A percentile compares a stretch with the other conserved stretches of the same genome.
Evolutionary conservation across 768 basidiomycete species (phyloP).

Genomic region (Termitomyces sp.): DNA sequence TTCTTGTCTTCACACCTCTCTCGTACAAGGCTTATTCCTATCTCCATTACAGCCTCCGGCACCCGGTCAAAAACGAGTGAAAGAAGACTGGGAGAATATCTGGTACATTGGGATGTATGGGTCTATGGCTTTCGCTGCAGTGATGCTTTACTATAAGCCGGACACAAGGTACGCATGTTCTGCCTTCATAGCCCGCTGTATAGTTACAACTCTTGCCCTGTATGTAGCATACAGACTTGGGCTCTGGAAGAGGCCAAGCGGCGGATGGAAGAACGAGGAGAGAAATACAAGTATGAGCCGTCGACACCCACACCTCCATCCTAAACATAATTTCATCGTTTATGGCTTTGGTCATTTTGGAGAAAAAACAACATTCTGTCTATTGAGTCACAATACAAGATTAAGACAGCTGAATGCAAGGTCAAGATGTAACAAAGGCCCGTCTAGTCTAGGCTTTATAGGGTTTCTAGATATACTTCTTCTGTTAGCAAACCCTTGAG

Average conservation of each 20-base stretch:
- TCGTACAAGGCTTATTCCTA: neutral
- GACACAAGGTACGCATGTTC: slow-evolving; percentile 70
- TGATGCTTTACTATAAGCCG: slow-evolving; percentile 87
- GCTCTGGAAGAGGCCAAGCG: slow-evolving; percentile 85
- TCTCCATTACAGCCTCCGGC: slow-evolving; percentile 52
- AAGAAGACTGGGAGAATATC: slow-evolving; percentile 86
- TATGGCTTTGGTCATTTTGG: neutral
- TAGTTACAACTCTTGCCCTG: neutral
- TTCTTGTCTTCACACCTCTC: slow-evolving; percentile 23
- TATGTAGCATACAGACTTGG: slow-evolving; percentile 82
- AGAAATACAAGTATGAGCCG: slow-evolving; percentile 79
- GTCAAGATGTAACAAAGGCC: neutral
- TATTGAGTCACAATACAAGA: neutral
- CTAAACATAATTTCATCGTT: slow-evolving; percentile 11
- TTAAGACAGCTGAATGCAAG: neutral
- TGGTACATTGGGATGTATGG: slow-evolving; percentile 95
- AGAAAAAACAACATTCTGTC: neutral
- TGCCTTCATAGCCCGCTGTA: neutral
- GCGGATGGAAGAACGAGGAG: slow-evolving; percentile 90
- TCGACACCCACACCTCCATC: slow-evolving; percentile 26
- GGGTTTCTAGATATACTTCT: slow-evolving; percentile 59
- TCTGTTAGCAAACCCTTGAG: slow-evolving; percentile 65
- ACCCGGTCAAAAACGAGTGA: slow-evolving; percentile 78
- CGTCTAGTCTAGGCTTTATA: slow-evolving; percentile 22
- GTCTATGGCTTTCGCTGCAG: slow-evolving; percentile 65